Base-by-base conservation (phyloP, 31 red algal genomes). In the Endocladia muricata region DNA sequence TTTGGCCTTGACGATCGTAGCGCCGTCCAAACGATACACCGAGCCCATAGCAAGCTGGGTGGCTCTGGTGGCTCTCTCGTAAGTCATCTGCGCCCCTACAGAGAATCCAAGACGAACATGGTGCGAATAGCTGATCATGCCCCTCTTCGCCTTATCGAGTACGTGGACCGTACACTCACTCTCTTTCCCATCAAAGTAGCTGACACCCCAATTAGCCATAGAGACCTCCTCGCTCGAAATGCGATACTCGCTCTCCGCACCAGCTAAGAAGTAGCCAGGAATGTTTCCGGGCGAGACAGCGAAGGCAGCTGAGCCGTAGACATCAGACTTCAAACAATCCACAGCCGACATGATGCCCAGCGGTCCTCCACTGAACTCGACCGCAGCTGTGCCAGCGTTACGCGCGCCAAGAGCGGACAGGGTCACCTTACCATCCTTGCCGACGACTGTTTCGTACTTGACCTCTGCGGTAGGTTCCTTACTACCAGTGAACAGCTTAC, bases 101-200 rank as follows among this genome's bases (percentile, higher is more conserved):
- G 76, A 86, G 41, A 96, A 79, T 7, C 78, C 87, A 31, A 55
- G 70, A 26, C 86, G 74, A 15, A 96, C 87, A 33, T 77, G 63
- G 52, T 96, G 93, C 23, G 93, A 90, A 64, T 96, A 96, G 63
- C 86, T 88, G 34, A 85, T 58, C 52, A 82, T 83, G 13, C 49
- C 66, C 41, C 21, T 73, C 36, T 61, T 85, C 37, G 41, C 76
- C 44, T 77, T 68, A 61, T 86, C 43, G 3, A 61, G 7, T 2
- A 87, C 55, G 64, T 89, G 60, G 23, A 90, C 31, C 1, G 82
- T 66, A 26, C 80, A 54, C 71, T 96, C 93, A 54, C 86, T 91
- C 68, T 96, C 86, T 31, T 68, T 74, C 15, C 87, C 87, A 58
- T 96, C 93, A 60, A 77, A 85, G 42, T 82, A 78, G 21, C 76